phyloP scores from a whole-genome alignment of 495 filamentous ascomycete genomes.

The Ramalina peruviana region DNA sequence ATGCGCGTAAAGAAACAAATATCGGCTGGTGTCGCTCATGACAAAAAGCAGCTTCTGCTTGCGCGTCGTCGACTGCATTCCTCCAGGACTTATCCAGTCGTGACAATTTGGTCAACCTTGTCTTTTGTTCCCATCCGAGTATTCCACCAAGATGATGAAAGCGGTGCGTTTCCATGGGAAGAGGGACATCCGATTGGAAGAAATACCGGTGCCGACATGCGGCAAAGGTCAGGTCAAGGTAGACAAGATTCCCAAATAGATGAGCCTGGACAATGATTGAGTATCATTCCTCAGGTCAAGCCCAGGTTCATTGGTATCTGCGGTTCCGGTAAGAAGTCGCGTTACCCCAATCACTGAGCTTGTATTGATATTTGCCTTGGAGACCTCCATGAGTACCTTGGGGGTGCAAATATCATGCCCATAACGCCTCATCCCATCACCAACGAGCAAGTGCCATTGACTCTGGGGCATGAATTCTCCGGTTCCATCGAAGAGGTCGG shows the following conservation, averaged over 20 bases:
- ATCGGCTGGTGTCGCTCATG: too few species aligned
- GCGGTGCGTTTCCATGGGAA: constrained; percentile 30
- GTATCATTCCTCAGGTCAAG: constrained; percentile 22
- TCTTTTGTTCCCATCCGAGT: too few species aligned
- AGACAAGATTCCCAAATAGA: background rate
- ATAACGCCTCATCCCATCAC: constrained; percentile 40
- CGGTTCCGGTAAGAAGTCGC: constrained; percentile 29
- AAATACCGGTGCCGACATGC: constrained; percentile 28
- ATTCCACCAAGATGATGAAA: constrained; percentile 22
- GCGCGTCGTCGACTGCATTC: too few species aligned
- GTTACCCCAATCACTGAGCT: background rate
- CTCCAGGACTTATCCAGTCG: too few species aligned
- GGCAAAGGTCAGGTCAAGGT: constrained; percentile 29
- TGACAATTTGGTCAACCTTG: too few species aligned
- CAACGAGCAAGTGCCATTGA: constrained; percentile 38
- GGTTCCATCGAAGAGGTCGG: constrained; percentile 47
- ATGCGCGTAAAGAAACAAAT: too few species aligned
- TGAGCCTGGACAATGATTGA: background rate
- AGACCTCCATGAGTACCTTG: constrained; percentile 50
- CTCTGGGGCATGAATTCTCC: constrained; percentile 49
- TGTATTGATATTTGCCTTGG: background rate
- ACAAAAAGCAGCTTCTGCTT: too few species aligned
- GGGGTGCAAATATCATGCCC: constrained; percentile 42
- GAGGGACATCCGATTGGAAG: constrained; percentile 27
- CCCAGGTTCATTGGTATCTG: constrained; percentile 46